These are phyloP conservation scores for Mycena citricolor DNA, from an alignment of 1,284 basidiomycete genomes.

Conservation along the genomic window DNA sequence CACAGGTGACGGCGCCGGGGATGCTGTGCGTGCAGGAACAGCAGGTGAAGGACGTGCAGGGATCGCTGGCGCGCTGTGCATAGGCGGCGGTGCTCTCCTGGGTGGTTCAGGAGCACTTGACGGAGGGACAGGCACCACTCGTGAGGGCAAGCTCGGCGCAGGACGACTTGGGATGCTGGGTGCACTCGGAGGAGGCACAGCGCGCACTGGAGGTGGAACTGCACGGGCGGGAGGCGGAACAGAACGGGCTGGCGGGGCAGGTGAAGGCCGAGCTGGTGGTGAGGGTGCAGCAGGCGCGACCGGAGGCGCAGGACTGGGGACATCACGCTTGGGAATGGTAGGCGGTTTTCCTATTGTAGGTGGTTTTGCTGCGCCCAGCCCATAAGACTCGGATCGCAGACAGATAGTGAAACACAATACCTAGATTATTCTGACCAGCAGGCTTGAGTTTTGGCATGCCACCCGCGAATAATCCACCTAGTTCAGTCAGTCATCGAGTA, in stretches of 20 bases:
- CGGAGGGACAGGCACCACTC: slow-evolving; percentile 31
- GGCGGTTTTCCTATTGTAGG: slow-evolving; percentile 67
- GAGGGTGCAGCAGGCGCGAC: slow-evolving; percentile 25
- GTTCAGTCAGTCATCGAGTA: not conserved
- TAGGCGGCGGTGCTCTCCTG: slow-evolving; percentile 39
- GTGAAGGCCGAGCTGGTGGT: slow-evolving; percentile 26
- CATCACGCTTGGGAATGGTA: slow-evolving; percentile 52
- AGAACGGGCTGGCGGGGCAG: slow-evolving; percentile 21
- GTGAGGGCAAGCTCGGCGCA: slow-evolving; percentile 34
- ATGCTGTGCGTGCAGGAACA: slow-evolving; percentile 35
- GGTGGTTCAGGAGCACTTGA: slow-evolving; percentile 33
- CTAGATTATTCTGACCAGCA: slow-evolving; percentile 56
- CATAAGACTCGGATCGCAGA: slow-evolving; percentile 11
- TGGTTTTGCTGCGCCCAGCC: slow-evolving; percentile 51
- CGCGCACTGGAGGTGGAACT: slow-evolving; percentile 25
- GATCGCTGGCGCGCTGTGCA: slow-evolving; percentile 34
- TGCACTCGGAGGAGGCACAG: slow-evolving; percentile 26
- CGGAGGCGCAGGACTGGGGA: slow-evolving; percentile 34
- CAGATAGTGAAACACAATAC: slow-evolving; percentile 38
- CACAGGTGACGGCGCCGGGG: slow-evolving; percentile 33
- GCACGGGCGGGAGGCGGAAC: slow-evolving; percentile 30
- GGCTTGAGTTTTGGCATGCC: slow-evolving; percentile 90
- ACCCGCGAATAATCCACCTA: slow-evolving; percentile 75
- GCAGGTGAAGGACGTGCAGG: slow-evolving; percentile 32
- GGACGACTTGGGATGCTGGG: slow-evolving; percentile 32